phyloP scores from a whole-genome alignment of 768 basidiomycete species.

The Boletus pseudopeckii region DNA sequence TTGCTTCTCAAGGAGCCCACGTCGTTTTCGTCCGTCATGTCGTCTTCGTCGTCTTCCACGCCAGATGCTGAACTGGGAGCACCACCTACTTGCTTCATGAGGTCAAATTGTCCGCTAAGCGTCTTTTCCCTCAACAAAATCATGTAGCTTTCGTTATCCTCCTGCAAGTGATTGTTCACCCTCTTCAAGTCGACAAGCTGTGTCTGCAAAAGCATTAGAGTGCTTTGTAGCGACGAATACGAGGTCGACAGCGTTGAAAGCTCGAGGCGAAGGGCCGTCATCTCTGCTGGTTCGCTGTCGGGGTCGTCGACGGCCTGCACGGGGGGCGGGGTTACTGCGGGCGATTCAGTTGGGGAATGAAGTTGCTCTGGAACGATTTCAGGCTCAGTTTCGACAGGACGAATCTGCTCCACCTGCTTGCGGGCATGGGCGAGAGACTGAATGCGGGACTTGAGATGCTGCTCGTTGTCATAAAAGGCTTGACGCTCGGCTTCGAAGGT shows the following conservation, averaged over 20 bases:
- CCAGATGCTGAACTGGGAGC: slow-evolving; percentile 40
- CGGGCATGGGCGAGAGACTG: slow-evolving; percentile 70
- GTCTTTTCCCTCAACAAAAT: slow-evolving; percentile 90
- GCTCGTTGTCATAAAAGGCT: slow-evolving; percentile 89
- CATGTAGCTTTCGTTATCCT: slow-evolving; percentile 98
- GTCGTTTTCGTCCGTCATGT: slow-evolving; percentile 41
- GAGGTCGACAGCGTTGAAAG: slow-evolving; percentile 85
- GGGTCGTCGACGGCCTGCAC: slow-evolving; percentile 58
- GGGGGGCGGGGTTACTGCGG: slow-evolving; percentile 20
- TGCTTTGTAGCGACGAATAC: slow-evolving; percentile 78
- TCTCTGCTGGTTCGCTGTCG: slow-evolving; percentile 79
- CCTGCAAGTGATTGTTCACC: slow-evolving; percentile 83
- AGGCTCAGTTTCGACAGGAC: slow-evolving; percentile 36
- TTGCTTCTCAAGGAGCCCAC: slow-evolving; percentile 55
- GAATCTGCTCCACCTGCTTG: slow-evolving; percentile 45
- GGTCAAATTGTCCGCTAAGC: slow-evolving; percentile 81
- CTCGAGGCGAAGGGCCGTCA: slow-evolving; percentile 79
- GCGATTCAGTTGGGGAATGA: slow-evolving; percentile 25
- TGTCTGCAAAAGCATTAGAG: slow-evolving; percentile 76
- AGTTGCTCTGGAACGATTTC: slow-evolving; percentile 40
- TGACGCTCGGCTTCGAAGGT: slow-evolving; percentile 92
- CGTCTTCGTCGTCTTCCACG: slow-evolving; percentile 34
- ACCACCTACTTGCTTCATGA: slow-evolving; percentile 64
- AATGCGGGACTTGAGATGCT: slow-evolving; percentile 88
- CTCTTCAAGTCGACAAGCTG: slow-evolving; percentile 86